Percentiles rank a stretch among this genome's conserved stretches.
These are phyloP conservation scores for Penicillium italicum DNA, from an alignment of 2,329 filamentous ascomycete genomes.

Conservation along the genomic window DNA sequence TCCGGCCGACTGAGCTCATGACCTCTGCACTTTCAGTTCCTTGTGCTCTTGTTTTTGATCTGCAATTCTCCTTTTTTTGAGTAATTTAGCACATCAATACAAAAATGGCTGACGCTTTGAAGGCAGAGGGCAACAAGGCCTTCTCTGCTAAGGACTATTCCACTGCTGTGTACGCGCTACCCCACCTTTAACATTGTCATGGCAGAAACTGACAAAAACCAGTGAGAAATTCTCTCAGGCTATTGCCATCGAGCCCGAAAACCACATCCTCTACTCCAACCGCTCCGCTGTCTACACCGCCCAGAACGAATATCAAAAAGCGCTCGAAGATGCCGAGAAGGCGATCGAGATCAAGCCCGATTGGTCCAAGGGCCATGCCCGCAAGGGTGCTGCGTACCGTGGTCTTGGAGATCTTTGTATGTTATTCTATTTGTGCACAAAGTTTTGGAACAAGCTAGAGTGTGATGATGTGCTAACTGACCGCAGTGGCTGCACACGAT, in stretches of 20 bases:
- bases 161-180: constrained; percentile 76
- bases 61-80: neutral
- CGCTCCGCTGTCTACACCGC: constrained; percentile 84
- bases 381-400: constrained; percentile 88
- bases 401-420: constrained; percentile 74
- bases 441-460: neutral
- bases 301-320: constrained; percentile 79
- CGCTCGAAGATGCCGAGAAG: constrained; percentile 86
- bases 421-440: constrained; percentile 20
- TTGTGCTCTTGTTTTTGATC: constrained; percentile 10
- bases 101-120: constrained; percentile 73
- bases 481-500: constrained; percentile 69
- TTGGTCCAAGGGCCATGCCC: constrained; percentile 95
- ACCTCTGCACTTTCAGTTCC: constrained; percentile 6
- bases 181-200: constrained; percentile 16
- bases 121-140: constrained; percentile 97
- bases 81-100: constrained; percentile 6
- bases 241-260: constrained; percentile 79
- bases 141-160: constrained; percentile 97
- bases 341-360: constrained; percentile 93
- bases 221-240: constrained; percentile 94
- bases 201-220: constrained; percentile 12
- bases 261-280: constrained; percentile 98
- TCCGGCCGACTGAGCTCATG: constrained; percentile 26
- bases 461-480: constrained; percentile 6